These are phyloP conservation scores for Rhodotorula kratochvilovae DNA, from an alignment of 768 basidiomycete genomes.

Conservation along the genomic window DNA sequence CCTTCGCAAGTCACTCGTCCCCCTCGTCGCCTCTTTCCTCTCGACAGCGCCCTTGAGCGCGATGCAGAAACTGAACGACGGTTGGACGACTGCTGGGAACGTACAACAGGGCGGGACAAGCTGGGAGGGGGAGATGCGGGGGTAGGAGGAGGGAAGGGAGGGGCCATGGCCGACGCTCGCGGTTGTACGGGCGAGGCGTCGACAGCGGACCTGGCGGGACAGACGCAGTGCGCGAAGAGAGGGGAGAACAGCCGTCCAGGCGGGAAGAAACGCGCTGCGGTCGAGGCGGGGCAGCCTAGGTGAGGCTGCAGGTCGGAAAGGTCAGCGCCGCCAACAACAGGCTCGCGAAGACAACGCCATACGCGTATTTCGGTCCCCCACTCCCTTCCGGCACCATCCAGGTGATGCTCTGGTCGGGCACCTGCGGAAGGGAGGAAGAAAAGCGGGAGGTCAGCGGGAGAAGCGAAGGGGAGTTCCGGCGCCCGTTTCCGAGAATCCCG, in stretches of 20 bases:
- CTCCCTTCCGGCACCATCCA: constrained; percentile 82
- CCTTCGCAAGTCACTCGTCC: not conserved
- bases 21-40: not conserved
- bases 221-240: too few relatives aligned
- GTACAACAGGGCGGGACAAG: not conserved
- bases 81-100: not conserved
- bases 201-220: too few relatives aligned
- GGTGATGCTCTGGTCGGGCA: constrained; percentile 87
- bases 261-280: too few relatives aligned
- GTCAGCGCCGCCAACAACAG: too few relatives aligned
- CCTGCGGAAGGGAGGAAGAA: not conserved
- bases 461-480: too few relatives aligned
- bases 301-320: too few relatives aligned
- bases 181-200: too few relatives aligned
- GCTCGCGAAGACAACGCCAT: not conserved
- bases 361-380: not conserved
- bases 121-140: too few relatives aligned
- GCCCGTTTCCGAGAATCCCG: too few relatives aligned
- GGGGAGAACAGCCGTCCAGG: too few relatives aligned
- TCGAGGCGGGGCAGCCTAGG: too few relatives aligned
- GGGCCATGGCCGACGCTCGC: too few relatives aligned
- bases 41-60: not conserved
- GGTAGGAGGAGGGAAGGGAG: not conserved
- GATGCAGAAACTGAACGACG: not conserved
- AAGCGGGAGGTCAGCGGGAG: not conserved